Conservation (phyloP, 352 stramenopile species). For the Elongisporangium senticosum region DNA sequence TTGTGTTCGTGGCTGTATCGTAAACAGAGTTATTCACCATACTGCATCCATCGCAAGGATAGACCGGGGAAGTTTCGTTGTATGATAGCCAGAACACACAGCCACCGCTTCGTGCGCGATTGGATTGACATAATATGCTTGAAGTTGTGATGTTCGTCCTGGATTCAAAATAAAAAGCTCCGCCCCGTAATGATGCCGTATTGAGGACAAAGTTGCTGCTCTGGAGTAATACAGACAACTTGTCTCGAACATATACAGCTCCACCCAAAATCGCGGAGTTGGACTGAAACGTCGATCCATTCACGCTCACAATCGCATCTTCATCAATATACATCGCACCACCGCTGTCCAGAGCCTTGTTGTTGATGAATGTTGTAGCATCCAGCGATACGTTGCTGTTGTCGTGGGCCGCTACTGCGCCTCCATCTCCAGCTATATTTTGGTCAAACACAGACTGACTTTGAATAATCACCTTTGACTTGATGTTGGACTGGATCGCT, state of each 20-base stretch:
- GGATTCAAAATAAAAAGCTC: slow-evolving; percentile 40
- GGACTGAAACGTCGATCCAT: slow-evolving; percentile 8
- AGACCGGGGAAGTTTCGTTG: slow-evolving; percentile 8
- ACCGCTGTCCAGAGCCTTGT: slow-evolving; percentile 16
- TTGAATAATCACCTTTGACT: slow-evolving; percentile 13
- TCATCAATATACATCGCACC: slow-evolving; percentile 32
- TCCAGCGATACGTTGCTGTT: slow-evolving; percentile 10
- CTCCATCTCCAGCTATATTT: slow-evolving; percentile 33
- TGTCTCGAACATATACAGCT: slow-evolving; percentile 26
- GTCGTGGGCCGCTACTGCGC: slow-evolving; percentile 16
- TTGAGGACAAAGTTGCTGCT: slow-evolving; percentile 27
- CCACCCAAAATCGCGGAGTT: slow-evolving; percentile 37
- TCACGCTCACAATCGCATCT: slow-evolving; percentile 14
- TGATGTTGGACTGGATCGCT: slow-evolving; percentile 21
- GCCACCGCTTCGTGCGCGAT: slow-evolving; percentile 42
- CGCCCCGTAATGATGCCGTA: slow-evolving; percentile 26
- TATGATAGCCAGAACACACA: slow-evolving; percentile 64
- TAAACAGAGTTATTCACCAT: slow-evolving; percentile 49
- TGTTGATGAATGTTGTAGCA: slow-evolving; percentile 12
- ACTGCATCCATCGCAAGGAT: slow-evolving; percentile 29
- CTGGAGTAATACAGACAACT: slow-evolving; percentile 8
- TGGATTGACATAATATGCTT: slow-evolving; percentile 23
- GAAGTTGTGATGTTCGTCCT: slow-evolving; percentile 16
- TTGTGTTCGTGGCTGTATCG: slow-evolving; percentile 53
- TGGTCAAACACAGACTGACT: slow-evolving; percentile 16